Base-by-base conservation (phyloP, 2,329 filamentous ascomycete genomes). In the Colletotrichum paranaense region DNA sequence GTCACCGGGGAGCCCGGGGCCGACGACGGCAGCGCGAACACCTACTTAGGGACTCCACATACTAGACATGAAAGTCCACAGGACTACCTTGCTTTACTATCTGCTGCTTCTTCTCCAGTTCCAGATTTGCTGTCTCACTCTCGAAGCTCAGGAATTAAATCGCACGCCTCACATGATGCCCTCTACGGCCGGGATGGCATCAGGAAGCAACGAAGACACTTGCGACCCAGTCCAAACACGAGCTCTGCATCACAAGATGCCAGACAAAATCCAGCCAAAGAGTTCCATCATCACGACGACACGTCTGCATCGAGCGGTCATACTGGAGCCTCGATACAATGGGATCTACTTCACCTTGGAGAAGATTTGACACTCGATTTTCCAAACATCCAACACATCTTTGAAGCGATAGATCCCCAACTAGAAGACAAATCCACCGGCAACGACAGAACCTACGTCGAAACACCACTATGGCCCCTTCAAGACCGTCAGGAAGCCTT, bases 401-500 rank as follows among this genome's bases (percentile, higher is more conserved):
- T 71, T 42, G 68, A 71, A 49, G 55, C 68, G 6, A 71, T 71
- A 26, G 68, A 71, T 11, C 53, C 68, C 8, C 65, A 62, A 11
- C 58, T 71, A 14, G 68, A 71, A 5, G 56, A 67, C 28, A 32
- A 42, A 5, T 46, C 60, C 4, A 14, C 42, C 12, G 42, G 46
- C 3, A 35, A 71, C 35, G 62, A 71, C 32, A 55, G 56, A 46
- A 71, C 68, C 3, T 70, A 73, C 30, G 67, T 73, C n/a, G 71
- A 73, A 49, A 60, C 55, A n/a, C 71, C 71, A 14, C 53, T 63
- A 2, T 72, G 72, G 68, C 72, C 68, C 32, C 68, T 72, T 5
- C 60, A 63, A 67, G 77, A 80, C 26, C 74, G 75, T 1, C 75
- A 78, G 16, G 79, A 80, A 55, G 78, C 78, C 1, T 79, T 80